Percentiles rank a stretch among this genome's conserved stretches.
Conservation (phyloP, 306 rosid genomes). For the Fragaria iinumae region DNA sequence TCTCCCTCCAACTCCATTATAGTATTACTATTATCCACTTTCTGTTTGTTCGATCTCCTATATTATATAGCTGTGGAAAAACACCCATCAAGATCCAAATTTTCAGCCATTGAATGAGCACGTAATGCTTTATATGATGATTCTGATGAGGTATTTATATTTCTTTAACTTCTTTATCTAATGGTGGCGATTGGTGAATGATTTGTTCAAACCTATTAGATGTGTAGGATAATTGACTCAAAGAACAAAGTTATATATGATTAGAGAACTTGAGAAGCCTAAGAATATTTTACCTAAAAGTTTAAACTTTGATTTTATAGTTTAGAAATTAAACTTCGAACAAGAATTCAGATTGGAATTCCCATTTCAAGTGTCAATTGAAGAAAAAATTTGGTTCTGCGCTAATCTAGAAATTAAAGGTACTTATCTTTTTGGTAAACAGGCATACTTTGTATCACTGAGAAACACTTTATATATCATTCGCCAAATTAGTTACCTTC, state of each 20-base stretch:
- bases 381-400: too few relatives aligned
- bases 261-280: not conserved
- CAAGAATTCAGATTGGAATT: not conserved
- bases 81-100: constrained; percentile 20
- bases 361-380: too few relatives aligned
- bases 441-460: too few relatives aligned
- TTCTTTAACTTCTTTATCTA: not conserved
- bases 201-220: constrained; percentile 1
- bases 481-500: too few relatives aligned
- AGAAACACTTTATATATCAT: too few relatives aligned
- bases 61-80: not conserved
- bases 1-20: too few relatives aligned
- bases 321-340: not conserved
- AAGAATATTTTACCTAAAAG: not conserved
- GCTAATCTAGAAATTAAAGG: too few relatives aligned
- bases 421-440: too few relatives aligned
- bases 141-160: not conserved
- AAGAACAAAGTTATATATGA: not conserved
- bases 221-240: constrained; percentile 2
- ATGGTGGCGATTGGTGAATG: constrained; percentile 16
- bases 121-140: constrained; percentile 24
- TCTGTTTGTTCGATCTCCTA: not conserved
- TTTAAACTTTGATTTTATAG: too few relatives aligned
- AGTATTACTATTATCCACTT: not conserved
- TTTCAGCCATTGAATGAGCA: constrained; percentile 38